Base-by-base conservation (phyloP, 2,329 filamentous ascomycete species). In the Exutisphaerella laricina region DNA sequence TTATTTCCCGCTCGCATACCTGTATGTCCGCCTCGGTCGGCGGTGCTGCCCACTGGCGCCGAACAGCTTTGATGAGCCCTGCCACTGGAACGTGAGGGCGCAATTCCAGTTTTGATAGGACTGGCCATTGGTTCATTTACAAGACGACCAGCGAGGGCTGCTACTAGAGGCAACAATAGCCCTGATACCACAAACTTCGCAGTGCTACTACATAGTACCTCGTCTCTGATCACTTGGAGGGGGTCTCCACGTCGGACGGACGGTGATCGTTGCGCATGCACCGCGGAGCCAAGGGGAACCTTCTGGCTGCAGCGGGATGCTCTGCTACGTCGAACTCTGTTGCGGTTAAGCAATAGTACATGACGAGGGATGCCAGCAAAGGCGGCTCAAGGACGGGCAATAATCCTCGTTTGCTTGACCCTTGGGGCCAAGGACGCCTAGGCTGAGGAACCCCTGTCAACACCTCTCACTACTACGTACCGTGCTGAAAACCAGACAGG, bases 301-400 rank as follows among this genome's bases (percentile, higher is more conserved):
- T 7, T n/a, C 18, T 17, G 17, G 10, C 18, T 35, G 33, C n/a
- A 5, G 10, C n/a, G n/a, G 3, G 18, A 1, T 5, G 30, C 18
- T 26, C 36, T 21, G 29, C 14, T 22, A 8, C 16, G 5, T n/a
- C 22, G 18, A 40, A 40, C 38, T 40, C 38, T 40, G 23, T 30
- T 40, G 28, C 38, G n/a, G 38, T 14, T 40, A 40, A 40, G 38
- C 38, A 40, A 26, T 31, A 3, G 14, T 20, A 9, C 12, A 38
- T 16, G 9, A 8, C 35, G 22, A 16, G 35, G 35, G 13, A 38
- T 38, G 35, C 35, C 13, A 14, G 35, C 25, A 4, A 38, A n/a
- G 17, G n/a, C 35, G 25, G 35, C 20, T 35, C 33, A 9, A 35
- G 33, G 33, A 22, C 35, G 35, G 35, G 35, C 22, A n/a, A 38